These are phyloP conservation scores for Nicotiana obtusifolia DNA, from an alignment of 257 asterid genomes.

Conservation along the genomic window DNA sequence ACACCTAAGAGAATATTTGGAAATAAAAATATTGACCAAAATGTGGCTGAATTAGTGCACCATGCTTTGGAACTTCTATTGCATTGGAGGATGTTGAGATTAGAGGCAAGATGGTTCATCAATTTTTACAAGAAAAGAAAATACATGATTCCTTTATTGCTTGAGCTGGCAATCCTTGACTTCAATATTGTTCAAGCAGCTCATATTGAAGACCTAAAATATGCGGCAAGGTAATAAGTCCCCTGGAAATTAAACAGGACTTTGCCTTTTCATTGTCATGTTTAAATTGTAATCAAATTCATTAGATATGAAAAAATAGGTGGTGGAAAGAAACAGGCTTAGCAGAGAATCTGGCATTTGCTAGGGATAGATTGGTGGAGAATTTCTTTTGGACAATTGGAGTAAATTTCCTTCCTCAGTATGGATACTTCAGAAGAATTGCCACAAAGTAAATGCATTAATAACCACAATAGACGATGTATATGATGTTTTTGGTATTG, in stretches of 20 bases:
- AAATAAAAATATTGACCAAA: background rate
- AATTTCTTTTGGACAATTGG: constrained; percentile 35
- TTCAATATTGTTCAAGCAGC: constrained; percentile 41
- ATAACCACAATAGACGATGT: constrained; percentile 19
- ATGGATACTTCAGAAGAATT: constrained; percentile 15
- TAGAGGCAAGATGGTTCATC: constrained; percentile 36
- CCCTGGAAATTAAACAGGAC: no score
- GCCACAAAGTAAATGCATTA: constrained; percentile 20
- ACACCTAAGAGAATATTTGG: background rate
- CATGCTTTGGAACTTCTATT: constrained; percentile 36
- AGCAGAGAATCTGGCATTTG: constrained; percentile 41
- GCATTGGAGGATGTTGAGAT: constrained; percentile 33
- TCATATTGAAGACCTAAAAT: constrained; percentile 29
- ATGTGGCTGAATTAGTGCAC: constrained; percentile 6
- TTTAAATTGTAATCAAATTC: background rate
- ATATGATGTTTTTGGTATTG: constrained; percentile 23
- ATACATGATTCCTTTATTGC: constrained; percentile 18
- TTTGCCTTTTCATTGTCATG: background rate
- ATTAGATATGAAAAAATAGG: constrained; percentile 4
- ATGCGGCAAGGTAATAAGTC: constrained; percentile 22
- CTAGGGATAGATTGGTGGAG: constrained; percentile 50
- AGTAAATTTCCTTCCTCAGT: constrained; percentile 19
- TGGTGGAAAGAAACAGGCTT: constrained; percentile 43
- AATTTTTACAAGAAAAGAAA: constrained; percentile 17
- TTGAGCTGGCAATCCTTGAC: constrained; percentile 40